Base-by-base conservation (phyloP, 2,329 filamentous ascomycete genomes). In the Calonectria hawksworthii region DNA sequence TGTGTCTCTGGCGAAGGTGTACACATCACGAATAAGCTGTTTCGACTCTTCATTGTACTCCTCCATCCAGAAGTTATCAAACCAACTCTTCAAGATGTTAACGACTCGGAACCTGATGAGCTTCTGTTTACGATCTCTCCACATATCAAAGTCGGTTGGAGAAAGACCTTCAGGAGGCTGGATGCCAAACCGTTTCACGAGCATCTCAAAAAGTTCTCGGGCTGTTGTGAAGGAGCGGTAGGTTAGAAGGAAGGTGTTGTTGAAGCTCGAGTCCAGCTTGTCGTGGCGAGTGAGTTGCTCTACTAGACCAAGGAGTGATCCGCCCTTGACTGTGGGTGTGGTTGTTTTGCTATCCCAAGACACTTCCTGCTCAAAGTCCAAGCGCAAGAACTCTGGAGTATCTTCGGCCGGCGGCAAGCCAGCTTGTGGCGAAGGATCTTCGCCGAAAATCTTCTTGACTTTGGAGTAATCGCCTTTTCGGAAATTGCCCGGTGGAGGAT, bases 31-130 rank as follows among this genome's bases (percentile, higher is more conserved):
- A 77, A 99, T 95, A 51, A 99, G 89, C 78, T 95, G 92, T 84
- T 93, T 95, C 59, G 93, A 98, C 63, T 95, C 93, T 67, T 96
- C 94, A 82, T 93, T 96, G 76, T 94, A 93, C 64, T 96, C 94
- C 83, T 99, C 97, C 96, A 99, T 98, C 97, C 97, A 99, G 85
- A 97, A 99, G 80, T 94, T 96, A 83, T 99, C 97, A 79, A 99
- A 97, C 97, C 97, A 99, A 85, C 93, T 98, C 89, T 99, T 99
- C 63, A 99, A 88, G 77, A 98, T 99, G 82, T 99, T 99, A 77
- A 99, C 96, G 2, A 99, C 96, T 52, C 97, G 93, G 87, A 99
- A 98, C 44, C 97, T 92, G 75, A 99, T 98, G 7, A 95, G 94
- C 83, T 98, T 98, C 84, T 99, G 97, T 87, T 99, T 99, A 83